Conservation (phyloP, 805 yeast genomes). For the Starmerella vitae region DNA sequence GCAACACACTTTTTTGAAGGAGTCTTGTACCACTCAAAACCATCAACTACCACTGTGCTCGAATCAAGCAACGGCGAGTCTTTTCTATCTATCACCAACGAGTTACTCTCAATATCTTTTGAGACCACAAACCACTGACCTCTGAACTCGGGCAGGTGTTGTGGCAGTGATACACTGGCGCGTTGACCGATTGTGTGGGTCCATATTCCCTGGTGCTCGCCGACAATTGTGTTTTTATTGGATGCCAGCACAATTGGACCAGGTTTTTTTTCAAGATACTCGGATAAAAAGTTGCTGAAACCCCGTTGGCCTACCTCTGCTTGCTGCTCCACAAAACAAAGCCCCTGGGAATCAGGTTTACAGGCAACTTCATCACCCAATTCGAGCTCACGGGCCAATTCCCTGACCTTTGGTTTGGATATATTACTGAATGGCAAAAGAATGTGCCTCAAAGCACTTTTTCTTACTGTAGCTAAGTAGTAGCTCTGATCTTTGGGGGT, state of each 20-base stretch:
- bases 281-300: constrained; percentile 58
- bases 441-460: constrained; percentile 35
- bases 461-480: constrained; percentile 57
- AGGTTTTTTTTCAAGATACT: constrained; percentile 56
- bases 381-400: constrained; percentile 41
- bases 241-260: constrained; percentile 70
- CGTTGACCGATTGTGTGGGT: constrained; percentile 90
- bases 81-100: constrained; percentile 57
- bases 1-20: constrained; percentile 29
- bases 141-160: constrained; percentile 56
- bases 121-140: constrained; percentile 84
- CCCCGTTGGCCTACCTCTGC: constrained; percentile 31
- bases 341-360: constrained; percentile 90
- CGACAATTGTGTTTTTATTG: constrained; percentile 50
- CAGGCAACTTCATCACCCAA: constrained; percentile 41
- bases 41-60: constrained; percentile 31
- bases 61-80: constrained; percentile 44
- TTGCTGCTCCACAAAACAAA: constrained; percentile 68
- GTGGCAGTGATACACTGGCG: constrained; percentile 72
- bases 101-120: constrained; percentile 50
- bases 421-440: constrained; percentile 73
- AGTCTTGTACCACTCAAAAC: constrained; percentile 40
- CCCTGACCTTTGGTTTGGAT: constrained; percentile 60
- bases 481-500: constrained; percentile 76
- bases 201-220: constrained; percentile 80